These are phyloP conservation scores for Globisporangium echinulatum DNA, from an alignment of 352 stramenopile species.

Conservation along the genomic window DNA sequence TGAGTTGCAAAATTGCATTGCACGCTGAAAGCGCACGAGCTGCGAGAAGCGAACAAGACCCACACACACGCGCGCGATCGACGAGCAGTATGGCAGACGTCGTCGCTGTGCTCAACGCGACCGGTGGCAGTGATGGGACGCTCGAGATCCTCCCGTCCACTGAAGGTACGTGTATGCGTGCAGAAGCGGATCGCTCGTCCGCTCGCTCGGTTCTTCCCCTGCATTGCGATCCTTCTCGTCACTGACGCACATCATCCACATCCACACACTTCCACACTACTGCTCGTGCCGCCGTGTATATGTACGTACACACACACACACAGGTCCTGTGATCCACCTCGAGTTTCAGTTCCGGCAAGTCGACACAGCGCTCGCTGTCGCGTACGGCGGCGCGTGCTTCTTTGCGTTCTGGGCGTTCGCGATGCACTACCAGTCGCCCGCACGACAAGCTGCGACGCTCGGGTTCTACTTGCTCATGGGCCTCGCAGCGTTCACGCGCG, in stretches of 20 bases:
- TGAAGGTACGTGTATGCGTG: slow-evolving; percentile 3
- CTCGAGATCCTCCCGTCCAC: slow-evolving; percentile 7
- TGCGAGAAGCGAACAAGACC: too few relatives aligned
- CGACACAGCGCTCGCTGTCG: slow-evolving; percentile 66
- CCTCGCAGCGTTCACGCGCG: slow-evolving; percentile 51
- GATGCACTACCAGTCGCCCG: slow-evolving; percentile 55
- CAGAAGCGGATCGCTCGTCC: too few relatives aligned
- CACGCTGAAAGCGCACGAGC: too few relatives aligned
- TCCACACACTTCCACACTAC: neutral
- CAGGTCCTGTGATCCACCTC: slow-evolving; percentile 57
- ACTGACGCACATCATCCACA: neutral
- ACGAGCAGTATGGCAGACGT: slow-evolving; percentile 3
- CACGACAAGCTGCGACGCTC: slow-evolving; percentile 59
- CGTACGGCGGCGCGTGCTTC: slow-evolving; percentile 71
- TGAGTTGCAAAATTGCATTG: too few relatives aligned
- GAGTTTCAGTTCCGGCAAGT: slow-evolving; percentile 79
- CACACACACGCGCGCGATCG: too few relatives aligned
- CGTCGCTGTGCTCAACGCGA: neutral
- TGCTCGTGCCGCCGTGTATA: neutral
- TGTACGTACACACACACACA: neutral
- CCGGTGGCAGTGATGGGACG: neutral
- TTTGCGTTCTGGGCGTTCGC: slow-evolving; percentile 77
- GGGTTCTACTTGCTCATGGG: slow-evolving; percentile 79
- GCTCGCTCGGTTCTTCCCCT: neutral
- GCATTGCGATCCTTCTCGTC: neutral